Percentiles rank a stretch among this genome's conserved stretches.
Evolutionary conservation across 306 rosid species (phyloP).

Genomic region (Cicer chorassanicum): DNA sequence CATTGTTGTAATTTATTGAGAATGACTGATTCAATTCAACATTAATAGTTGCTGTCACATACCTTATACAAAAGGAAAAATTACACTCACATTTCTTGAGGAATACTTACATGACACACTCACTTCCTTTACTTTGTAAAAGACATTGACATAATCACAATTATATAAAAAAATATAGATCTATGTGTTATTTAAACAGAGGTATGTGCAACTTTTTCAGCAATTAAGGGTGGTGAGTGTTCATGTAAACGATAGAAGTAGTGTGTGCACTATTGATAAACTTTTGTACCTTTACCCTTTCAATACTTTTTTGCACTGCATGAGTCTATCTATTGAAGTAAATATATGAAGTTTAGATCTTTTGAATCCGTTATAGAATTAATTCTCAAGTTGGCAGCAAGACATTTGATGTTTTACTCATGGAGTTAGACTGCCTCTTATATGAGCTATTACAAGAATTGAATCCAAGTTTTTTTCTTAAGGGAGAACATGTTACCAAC

Average conservation of each 20-base stretch:
- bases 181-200: no score
- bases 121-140: neutral
- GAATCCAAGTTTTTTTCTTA: no score
- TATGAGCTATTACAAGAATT: no score
- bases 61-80: neutral
- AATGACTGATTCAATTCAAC: slow-evolving; percentile 32
- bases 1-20: slow-evolving; percentile 42
- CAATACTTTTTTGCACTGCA: neutral
- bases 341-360: slow-evolving; percentile 1
- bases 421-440: no score
- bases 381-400: no score
- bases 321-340: slow-evolving; percentile 2
- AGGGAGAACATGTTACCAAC: no score
- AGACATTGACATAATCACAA: no score
- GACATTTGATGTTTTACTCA: no score
- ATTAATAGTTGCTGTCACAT: neutral
- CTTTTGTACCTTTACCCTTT: neutral
- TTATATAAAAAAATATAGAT: no score
- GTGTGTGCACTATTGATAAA: no score
- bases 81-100: neutral
- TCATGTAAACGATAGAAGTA: neutral
- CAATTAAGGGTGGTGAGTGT: neutral
- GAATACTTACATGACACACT: neutral
- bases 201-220: no score
- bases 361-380: no score